A percentile compares a stretch with the other conserved stretches of the same genome.
phyloP scores from a whole-genome alignment of 306 rosid species.

The Glycine tomentella region DNA sequence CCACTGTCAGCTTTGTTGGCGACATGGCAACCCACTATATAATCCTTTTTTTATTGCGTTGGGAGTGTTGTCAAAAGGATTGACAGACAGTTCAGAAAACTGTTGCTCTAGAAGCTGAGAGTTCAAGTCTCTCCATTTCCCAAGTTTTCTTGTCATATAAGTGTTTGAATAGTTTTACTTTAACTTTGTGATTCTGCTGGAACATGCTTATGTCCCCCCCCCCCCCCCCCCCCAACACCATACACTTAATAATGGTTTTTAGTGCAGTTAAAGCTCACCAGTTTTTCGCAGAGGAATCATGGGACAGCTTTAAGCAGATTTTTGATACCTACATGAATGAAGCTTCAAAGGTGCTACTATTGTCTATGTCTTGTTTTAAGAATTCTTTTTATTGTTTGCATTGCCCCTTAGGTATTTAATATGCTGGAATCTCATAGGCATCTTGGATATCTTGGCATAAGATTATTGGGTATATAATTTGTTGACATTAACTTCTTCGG shows the following conservation, averaged over 20 bases:
- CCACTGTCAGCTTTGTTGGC: slow-evolving; percentile 93
- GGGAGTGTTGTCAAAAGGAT: slow-evolving; percentile 99
- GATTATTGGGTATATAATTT: not conserved
- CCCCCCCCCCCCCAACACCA: too few relatives aligned
- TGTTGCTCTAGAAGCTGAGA: slow-evolving; percentile 97
- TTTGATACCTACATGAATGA: slow-evolving; percentile 87
- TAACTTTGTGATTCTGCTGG: slow-evolving; percentile 32
- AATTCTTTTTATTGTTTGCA: slow-evolving; percentile 6
- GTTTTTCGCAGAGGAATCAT: slow-evolving; percentile 91
- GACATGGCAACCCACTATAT: slow-evolving; percentile 95
- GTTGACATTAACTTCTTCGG: not conserved
- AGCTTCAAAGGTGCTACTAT: slow-evolving; percentile 83
- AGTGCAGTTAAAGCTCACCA: slow-evolving; percentile 98
- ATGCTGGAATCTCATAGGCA: not conserved
- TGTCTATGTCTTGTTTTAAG: slow-evolving; percentile 18
- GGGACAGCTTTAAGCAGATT: slow-evolving; percentile 91
- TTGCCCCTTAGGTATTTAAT: not conserved
- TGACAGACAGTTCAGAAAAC: slow-evolving; percentile 88
- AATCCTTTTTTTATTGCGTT: slow-evolving; percentile 64
- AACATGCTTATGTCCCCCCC: not conserved
- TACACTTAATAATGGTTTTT: slow-evolving; percentile 62
- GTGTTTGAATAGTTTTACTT: slow-evolving; percentile 21
- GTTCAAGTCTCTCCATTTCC: slow-evolving; percentile 99
- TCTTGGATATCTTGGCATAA: not conserved
- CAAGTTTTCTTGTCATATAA: slow-evolving; percentile 57